Conservation (phyloP, 345 rosid genomes). For the Moricandia arvensis region DNA sequence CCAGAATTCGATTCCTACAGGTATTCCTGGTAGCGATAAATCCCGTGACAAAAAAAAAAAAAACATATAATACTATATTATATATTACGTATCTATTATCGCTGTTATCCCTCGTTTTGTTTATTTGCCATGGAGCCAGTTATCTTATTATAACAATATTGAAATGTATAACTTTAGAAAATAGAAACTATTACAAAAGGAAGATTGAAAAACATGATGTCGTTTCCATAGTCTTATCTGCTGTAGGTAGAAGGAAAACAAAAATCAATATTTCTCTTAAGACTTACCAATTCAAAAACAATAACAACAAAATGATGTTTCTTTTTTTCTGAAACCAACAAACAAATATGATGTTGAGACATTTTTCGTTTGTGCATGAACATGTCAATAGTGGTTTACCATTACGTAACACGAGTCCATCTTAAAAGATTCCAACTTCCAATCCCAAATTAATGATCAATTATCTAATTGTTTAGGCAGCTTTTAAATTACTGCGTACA, state of each 20-base stretch:
- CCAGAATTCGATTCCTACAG: no score
- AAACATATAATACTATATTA: no score
- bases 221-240: not conserved
- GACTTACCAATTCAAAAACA: not conserved
- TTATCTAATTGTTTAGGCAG: not conserved
- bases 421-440: constrained; percentile 17
- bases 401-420: constrained; percentile 24
- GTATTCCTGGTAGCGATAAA: no score
- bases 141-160: not conserved
- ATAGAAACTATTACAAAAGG: not conserved
- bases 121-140: not conserved
- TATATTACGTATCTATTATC: no score
- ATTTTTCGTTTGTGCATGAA: constrained; percentile 1
- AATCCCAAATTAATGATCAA: not conserved
- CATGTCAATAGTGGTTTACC: constrained; percentile 25
- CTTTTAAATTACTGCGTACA: no score
- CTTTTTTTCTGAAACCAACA: no score
- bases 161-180: not conserved
- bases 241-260: not conserved
- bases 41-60: no score
- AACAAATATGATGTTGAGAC: constrained; percentile 4
- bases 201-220: not conserved
- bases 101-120: not conserved
- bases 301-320: not conserved
- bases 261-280: not conserved